Evolutionary conservation across 2,329 filamentous ascomycete genomes (phyloP), one percentile per base, ranked within the genome.

Genomic region (Clonostachys byssicola): DNA sequence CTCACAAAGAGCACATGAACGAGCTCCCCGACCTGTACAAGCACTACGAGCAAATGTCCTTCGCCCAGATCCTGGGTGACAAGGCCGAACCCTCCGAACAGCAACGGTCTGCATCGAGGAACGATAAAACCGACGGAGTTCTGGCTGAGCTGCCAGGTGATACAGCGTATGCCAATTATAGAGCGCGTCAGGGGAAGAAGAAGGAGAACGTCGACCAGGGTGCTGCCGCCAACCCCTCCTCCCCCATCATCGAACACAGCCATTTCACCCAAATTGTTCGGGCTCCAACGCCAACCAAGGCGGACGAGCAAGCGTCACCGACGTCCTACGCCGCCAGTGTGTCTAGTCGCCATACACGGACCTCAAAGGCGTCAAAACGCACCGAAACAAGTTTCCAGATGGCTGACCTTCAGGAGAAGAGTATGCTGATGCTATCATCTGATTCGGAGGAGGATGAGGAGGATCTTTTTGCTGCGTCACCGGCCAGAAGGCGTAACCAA

Each of bases 31-130:
- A 73, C 45, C 63, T 83, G 4, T 81, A 82, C 54, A 67, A 78
- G 47, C 77, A 82, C 54, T 81, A 83, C 54, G 79, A 82, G 57
- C 71, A 79, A 52, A 75, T 74, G 66, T 74, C 76, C 0, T 73
- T 78, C 48, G 71, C 71, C 13, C 61, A 75, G 38, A 60, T 72
- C 4, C 58, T 68, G 38, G 57, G 61, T 16, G 47, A 43, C 8
- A 40, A 43, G 13, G 34, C 30, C 8, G 36, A 48, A 16, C 45
- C 30, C 9, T 34, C 17, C 6, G 42, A 43, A 40, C 17, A 43
- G 12, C n/a, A 34, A 3, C 34, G 16, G 17, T 38, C 18, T 18
- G 7, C 40, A 12, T 18, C 23, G 14, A 42, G 34, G 40, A 16
- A 47, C 40, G 14, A n/a, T 16, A 18, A 14, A 17, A 16, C 42